phyloP scores from a whole-genome alignment of 2,329 filamentous ascomycete genomes.

The Emmonsiellopsis sp. region DNA sequence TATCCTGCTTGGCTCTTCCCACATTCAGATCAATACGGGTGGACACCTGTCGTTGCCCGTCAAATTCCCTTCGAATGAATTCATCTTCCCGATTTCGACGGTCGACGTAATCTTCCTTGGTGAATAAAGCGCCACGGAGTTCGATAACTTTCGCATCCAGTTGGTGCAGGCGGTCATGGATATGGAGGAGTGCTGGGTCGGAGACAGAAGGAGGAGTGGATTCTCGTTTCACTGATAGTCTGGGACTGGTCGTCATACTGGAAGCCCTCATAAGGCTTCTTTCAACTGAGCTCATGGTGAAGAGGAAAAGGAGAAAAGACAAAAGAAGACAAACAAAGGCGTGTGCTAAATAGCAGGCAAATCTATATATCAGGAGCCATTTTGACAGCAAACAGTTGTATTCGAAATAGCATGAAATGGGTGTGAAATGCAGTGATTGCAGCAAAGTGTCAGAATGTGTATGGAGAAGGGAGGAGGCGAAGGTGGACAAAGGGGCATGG shows the following conservation, averaged over 20 bases:
- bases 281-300: slow-evolving; percentile 28
- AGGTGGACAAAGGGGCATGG: not conserved
- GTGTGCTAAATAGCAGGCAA: not conserved
- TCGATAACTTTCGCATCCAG: slow-evolving; percentile 30
- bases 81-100: slow-evolving; percentile 32
- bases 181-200: slow-evolving; percentile 26
- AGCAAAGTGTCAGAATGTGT: not conserved
- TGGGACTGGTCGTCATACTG: slow-evolving; percentile 30
- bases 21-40: slow-evolving; percentile 29
- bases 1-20: slow-evolving; percentile 9
- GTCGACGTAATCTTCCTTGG: slow-evolving; percentile 31
- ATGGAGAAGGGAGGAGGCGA: not conserved
- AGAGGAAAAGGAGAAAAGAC: slow-evolving; percentile 6
- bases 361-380: not conserved
- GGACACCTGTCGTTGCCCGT: slow-evolving; percentile 25
- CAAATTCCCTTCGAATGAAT: slow-evolving; percentile 31
- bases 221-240: slow-evolving; percentile 26
- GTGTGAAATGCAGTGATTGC: not conserved
- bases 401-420: not conserved
- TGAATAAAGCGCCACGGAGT: slow-evolving; percentile 28
- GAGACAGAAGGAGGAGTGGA: slow-evolving; percentile 25
- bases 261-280: slow-evolving; percentile 27
- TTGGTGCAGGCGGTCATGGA: slow-evolving; percentile 31
- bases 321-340: not conserved
- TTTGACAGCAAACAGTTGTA: not conserved